Evolutionary conservation across 768 basidiomycete genomes (phyloP).

Genomic region (Boletus tylopilopsis): DNA sequence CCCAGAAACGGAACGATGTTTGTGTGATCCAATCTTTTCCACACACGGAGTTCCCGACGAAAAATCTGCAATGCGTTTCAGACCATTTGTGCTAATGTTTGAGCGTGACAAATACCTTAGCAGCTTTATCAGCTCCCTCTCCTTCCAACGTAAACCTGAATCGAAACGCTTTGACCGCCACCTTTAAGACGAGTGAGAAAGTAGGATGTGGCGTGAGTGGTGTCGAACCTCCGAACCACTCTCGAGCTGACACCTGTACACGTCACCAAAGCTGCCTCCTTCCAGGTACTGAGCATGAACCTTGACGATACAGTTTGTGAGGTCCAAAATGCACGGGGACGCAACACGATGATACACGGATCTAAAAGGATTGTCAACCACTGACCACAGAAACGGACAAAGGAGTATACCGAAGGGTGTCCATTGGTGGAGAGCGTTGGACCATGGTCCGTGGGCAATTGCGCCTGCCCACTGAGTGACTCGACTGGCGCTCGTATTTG

Average conservation of each 20-base stretch:
- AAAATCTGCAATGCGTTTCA: slow-evolving; percentile 11
- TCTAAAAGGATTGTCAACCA: neutral
- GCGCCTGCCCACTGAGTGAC: too few relatives aligned
- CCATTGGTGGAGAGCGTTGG: neutral
- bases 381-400: neutral
- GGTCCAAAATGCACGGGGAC: neutral
- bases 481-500: too few relatives aligned
- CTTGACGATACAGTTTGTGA: slow-evolving; percentile 1
- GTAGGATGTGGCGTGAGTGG: neutral
- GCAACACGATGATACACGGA: neutral
- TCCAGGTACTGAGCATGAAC: neutral
- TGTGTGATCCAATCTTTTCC: slow-evolving; percentile 19
- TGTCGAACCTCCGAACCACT: slow-evolving; percentile 1
- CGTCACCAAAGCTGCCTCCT: slow-evolving; percentile 9
- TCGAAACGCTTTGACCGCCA: slow-evolving; percentile 18
- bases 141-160: slow-evolving; percentile 5
- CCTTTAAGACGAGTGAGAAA: slow-evolving; percentile 1
- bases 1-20: slow-evolving; percentile 27
- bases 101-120: neutral
- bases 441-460: neutral
- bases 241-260: slow-evolving; percentile 8
- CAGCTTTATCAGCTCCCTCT: neutral
- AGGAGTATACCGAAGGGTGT: neutral
- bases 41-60: slow-evolving; percentile 21
- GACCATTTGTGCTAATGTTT: too few relatives aligned